phyloP scores from a whole-genome alignment of 108 stramenopile species.

The Craspedostauros australis region DNA sequence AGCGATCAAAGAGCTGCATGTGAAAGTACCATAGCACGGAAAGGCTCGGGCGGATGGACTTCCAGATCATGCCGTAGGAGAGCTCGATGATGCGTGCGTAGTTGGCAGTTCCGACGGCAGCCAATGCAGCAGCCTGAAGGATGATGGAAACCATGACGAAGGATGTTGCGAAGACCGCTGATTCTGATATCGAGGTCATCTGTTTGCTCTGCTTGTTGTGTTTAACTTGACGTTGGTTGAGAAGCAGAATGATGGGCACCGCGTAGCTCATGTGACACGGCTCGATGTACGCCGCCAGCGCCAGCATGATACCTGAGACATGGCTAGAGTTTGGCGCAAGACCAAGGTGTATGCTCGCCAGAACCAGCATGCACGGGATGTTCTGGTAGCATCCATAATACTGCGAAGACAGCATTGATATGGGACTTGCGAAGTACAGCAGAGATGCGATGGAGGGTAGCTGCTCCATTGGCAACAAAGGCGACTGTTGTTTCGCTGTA shows the following conservation, averaged over 20 bases:
- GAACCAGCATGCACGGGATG: constrained; percentile 33
- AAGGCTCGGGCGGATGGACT: constrained; percentile 41
- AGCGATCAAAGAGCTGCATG: constrained; percentile 75
- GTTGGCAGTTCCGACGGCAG: constrained; percentile 17
- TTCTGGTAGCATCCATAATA: constrained; percentile 34
- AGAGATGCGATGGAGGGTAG: constrained; percentile 38
- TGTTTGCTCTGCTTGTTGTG: constrained; percentile 7
- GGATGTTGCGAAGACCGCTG: constrained; percentile 3
- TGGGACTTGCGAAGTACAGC: constrained; percentile 52
- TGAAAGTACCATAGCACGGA: constrained; percentile 76
- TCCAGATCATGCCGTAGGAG: constrained; percentile 32
- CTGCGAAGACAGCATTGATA: constrained; percentile 31
- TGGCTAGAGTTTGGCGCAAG: constrained; percentile 6
- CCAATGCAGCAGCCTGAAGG: constrained; percentile 23
- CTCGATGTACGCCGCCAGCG: constrained; percentile 50
- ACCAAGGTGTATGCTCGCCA: constrained; percentile 31
- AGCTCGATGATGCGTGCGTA: constrained; percentile 26
- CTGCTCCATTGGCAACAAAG: constrained; percentile 21
- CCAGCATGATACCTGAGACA: constrained; percentile 35
- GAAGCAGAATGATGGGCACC: constrained; percentile 29
- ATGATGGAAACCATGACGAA: constrained; percentile 19
- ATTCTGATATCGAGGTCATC: neutral
- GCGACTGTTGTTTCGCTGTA: neutral
- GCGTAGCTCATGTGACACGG: constrained; percentile 32
- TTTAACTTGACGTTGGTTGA: constrained; percentile 15